phyloP scores from a whole-genome alignment of 768 basidiomycete genomes.

The Dioszegia aurantiaca region DNA sequence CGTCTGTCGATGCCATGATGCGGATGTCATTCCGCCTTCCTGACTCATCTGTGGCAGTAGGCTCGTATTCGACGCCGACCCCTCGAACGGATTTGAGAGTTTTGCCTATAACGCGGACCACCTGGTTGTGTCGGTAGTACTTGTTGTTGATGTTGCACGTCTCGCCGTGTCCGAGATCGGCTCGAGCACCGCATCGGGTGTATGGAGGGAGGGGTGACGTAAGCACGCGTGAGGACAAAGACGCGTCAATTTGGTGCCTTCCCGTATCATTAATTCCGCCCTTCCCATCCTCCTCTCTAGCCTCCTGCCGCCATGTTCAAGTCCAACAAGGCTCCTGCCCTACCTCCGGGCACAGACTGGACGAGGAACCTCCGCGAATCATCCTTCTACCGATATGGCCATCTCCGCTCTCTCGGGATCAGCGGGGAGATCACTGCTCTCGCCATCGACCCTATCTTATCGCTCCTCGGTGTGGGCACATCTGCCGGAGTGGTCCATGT shows the following conservation, averaged over 20 bases:
- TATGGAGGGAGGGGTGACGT: background rate
- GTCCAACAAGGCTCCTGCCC: slow-evolving; percentile 23
- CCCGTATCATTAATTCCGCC: background rate
- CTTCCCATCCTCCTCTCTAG: background rate
- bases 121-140: too few species aligned
- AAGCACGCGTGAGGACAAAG: background rate
- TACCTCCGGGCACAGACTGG: slow-evolving; percentile 37
- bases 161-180: too few species aligned
- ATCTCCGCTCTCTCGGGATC: slow-evolving; percentile 44
- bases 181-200: too few species aligned
- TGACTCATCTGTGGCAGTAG: too few species aligned
- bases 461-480: slow-evolving; percentile 59
- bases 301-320: slow-evolving; percentile 45
- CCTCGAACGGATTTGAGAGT: too few species aligned
- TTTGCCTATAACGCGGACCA: too few species aligned
- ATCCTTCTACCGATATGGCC: slow-evolving; percentile 49
- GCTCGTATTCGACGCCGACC: too few species aligned
- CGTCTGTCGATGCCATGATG: too few species aligned
- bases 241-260: background rate
- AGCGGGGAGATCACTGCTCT: slow-evolving; percentile 51
- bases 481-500: slow-evolving; percentile 63
- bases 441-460: slow-evolving; percentile 53
- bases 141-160: too few species aligned
- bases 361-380: slow-evolving; percentile 45
- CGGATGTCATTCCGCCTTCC: too few species aligned